phyloP scores from a whole-genome alignment of 2,329 filamentous ascomycete species.

The Mycosphaerella sp. region DNA sequence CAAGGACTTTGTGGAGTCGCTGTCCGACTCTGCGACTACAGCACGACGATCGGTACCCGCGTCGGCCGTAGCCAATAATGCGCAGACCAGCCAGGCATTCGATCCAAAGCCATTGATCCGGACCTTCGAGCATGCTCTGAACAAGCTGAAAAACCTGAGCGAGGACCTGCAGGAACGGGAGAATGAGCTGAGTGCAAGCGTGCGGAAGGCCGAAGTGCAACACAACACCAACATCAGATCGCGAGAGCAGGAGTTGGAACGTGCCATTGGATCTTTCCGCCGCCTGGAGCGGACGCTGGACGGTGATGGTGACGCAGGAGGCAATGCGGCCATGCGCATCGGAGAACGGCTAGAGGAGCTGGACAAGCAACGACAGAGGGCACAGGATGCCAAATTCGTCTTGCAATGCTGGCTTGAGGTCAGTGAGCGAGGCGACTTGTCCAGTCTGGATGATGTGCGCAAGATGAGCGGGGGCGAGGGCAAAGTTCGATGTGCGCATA shows the following conservation, averaged over 20 bases:
- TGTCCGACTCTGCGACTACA: conserved; percentile 80
- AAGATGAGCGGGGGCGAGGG: conserved; percentile 80
- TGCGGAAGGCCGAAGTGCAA: conserved; percentile 83
- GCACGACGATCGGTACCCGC: conserved; percentile 65
- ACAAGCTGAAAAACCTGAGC: conserved; percentile 62
- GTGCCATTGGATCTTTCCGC: conserved; percentile 88
- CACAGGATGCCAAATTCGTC: conserved; percentile 87
- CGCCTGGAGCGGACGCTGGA: conserved; percentile 74
- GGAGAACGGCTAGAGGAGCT: conserved; percentile 90
- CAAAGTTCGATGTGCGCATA: conserved; percentile 89
- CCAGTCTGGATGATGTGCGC: conserved; percentile 81
- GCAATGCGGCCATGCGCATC: conserved; percentile 89
- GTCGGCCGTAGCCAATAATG: conserved; percentile 26
- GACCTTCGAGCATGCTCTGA: conserved; percentile 75
- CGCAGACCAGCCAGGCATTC: conserved; percentile 49
- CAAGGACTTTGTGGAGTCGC: conserved; percentile 90
- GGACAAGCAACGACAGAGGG: conserved; percentile 82
- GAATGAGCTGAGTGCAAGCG: conserved; percentile 82
- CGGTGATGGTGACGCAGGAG: conserved; percentile 54
- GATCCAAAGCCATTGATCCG: conserved; percentile 96
- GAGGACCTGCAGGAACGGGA: conserved; percentile 86
- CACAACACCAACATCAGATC: conserved; percentile 88
- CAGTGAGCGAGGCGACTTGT: conserved; percentile 78
- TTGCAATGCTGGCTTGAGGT: conserved; percentile 98
- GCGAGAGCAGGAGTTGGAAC: conserved; percentile 79